These are phyloP conservation scores for Pinus taeda DNA, from an alignment of 75 land plant genomes.

Conservation along the genomic window DNA sequence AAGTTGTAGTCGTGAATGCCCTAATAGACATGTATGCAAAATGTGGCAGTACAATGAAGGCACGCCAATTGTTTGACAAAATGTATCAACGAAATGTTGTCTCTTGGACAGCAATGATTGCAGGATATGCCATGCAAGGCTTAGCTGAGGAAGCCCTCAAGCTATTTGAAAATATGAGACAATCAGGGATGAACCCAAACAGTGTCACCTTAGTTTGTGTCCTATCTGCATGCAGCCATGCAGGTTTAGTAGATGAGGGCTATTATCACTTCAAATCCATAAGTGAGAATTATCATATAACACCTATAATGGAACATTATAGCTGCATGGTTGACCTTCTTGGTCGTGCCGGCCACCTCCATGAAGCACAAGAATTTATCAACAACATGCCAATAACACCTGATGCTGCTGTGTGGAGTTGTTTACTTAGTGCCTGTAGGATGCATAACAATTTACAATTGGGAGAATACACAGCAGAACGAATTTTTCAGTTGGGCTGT, in stretches of 20 bases:
- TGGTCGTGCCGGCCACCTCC: constrained; percentile 3
- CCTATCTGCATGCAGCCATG: neutral
- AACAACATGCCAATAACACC: neutral
- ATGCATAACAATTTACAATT: neutral
- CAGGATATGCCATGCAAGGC: neutral
- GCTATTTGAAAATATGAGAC: neutral
- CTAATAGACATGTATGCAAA: constrained; percentile 5
- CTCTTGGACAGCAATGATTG: constrained; percentile 8
- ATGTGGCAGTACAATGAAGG: neutral
- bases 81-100: neutral
- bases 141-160: neutral
- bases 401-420: constrained; percentile 7
- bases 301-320: neutral
- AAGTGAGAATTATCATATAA: neutral
- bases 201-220: neutral
- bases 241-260: neutral
- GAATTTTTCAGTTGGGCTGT: neutral
- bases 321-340: constrained; percentile 12
- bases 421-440: constrained; percentile 2
- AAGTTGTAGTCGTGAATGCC: neutral
- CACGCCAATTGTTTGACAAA: neutral
- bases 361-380: constrained; percentile 10
- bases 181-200: neutral
- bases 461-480: neutral
- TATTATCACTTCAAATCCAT: constrained; percentile 11